phyloP scores from a whole-genome alignment of 1,139 yeast species.

The Yamadazyma triangularis region DNA sequence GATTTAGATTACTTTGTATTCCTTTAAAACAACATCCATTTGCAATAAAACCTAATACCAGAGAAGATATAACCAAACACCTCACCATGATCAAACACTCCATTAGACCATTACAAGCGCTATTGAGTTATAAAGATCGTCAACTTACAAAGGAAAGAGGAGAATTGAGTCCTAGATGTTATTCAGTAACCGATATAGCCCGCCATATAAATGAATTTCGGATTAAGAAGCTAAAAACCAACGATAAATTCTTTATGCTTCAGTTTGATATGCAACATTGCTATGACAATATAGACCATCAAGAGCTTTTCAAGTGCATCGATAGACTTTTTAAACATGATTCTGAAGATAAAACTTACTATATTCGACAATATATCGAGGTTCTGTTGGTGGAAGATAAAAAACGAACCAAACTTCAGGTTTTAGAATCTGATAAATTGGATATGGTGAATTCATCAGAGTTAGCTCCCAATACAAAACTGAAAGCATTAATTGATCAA shows the following conservation, averaged over 20 bases:
- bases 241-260: constrained; percentile 39
- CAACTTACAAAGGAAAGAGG: constrained; percentile 11
- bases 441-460: constrained; percentile 7
- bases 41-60: constrained; percentile 3
- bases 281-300: constrained; percentile 68
- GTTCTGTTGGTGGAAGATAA: constrained; percentile 7
- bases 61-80: constrained; percentile 14
- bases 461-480: constrained; percentile 1
- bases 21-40: constrained; percentile 35
- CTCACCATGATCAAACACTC: constrained; percentile 13
- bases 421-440: constrained; percentile 4
- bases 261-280: constrained; percentile 80
- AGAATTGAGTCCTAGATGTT: constrained; percentile 21
- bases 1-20: constrained; percentile 56
- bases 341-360: constrained; percentile 16
- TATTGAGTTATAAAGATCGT: constrained; percentile 13
- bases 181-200: constrained; percentile 25
- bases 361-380: constrained; percentile 16
- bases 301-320: constrained; percentile 32
- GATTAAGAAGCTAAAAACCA: constrained; percentile 8
- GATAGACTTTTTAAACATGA: constrained; percentile 21
- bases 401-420: constrained; percentile 4
- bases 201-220: constrained; percentile 13
- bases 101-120: constrained; percentile 18
- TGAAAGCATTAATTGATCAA: constrained; percentile 8